Evolutionary conservation across 768 basidiomycete genomes (phyloP).

Genomic region (Calocybe indica): DNA sequence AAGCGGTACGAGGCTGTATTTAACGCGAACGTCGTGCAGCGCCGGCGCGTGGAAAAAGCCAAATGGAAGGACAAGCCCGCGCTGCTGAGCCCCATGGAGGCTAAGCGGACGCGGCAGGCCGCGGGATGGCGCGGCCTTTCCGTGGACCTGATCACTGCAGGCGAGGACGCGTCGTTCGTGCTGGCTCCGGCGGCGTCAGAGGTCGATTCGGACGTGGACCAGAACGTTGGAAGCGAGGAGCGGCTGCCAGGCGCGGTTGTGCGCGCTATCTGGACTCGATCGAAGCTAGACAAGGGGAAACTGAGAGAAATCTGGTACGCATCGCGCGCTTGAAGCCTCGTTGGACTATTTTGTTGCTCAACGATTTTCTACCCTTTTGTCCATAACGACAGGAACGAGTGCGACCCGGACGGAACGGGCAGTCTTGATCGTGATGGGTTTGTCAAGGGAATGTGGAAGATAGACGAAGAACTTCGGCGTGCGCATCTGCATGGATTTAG

Average conservation of each 20-base stretch:
- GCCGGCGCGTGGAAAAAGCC: slow-evolving; percentile 32
- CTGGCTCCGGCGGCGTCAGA: slow-evolving; percentile 5
- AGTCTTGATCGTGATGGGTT: slow-evolving; percentile 63
- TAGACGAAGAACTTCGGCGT: slow-evolving; percentile 77
- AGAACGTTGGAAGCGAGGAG: slow-evolving; percentile 33
- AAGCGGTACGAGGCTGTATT: slow-evolving; percentile 68
- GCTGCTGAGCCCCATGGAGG: slow-evolving; percentile 26
- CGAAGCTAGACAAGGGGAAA: slow-evolving; percentile 44
- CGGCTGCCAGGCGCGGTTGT: slow-evolving; percentile 52
- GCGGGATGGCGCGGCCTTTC: slow-evolving; percentile 74
- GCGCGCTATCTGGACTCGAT: slow-evolving; percentile 56
- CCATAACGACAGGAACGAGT: slow-evolving; percentile 51
- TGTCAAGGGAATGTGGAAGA: slow-evolving; percentile 78
- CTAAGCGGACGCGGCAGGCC: slow-evolving; percentile 45
- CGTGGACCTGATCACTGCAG: slow-evolving; percentile 56
- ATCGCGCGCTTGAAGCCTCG: neutral
- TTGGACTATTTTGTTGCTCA: slow-evolving; percentile 1
- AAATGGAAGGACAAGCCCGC: slow-evolving; percentile 26
- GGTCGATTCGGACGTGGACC: slow-evolving; percentile 23
- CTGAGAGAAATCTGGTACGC: slow-evolving; percentile 65
- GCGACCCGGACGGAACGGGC: slow-evolving; percentile 50
- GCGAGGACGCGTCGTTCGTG: slow-evolving; percentile 10
- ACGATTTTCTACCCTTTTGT: neutral
- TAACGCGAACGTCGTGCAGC: slow-evolving; percentile 47
- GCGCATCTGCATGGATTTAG: slow-evolving; percentile 37